Percentiles rank a stretch among this genome's conserved stretches.
These are phyloP conservation scores for Tulasnella sp. DNA, from an alignment of 768 basidiomycete species.

Conservation along the genomic window DNA sequence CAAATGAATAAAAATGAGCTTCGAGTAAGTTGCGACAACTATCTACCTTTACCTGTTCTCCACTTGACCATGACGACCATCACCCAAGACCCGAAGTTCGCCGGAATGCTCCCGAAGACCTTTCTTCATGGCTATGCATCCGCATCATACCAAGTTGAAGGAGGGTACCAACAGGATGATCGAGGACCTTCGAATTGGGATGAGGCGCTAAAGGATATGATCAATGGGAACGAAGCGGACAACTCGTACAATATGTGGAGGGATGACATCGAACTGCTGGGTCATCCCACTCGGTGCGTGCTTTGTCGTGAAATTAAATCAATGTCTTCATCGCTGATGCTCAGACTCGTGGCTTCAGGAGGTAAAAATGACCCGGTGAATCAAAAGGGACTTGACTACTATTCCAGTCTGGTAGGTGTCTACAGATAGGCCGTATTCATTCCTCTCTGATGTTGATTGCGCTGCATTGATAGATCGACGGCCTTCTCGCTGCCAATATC, in stretches of 20 bases:
- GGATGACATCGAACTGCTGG: conserved; percentile 50
- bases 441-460: too few species aligned
- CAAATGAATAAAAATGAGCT: too few species aligned
- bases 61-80: too few species aligned
- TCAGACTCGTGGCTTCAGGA: conserved; percentile 20
- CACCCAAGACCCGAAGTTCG: too few species aligned
- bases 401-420: conserved; percentile 52
- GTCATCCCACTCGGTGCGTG: conserved; percentile 50
- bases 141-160: conserved; percentile 56
- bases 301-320: too few species aligned
- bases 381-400: conserved; percentile 55
- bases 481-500: conserved; percentile 21
- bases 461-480: conserved; percentile 23
- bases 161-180: conserved; percentile 45
- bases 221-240: conserved; percentile 55
- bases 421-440: conserved; percentile 33
- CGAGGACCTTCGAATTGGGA: conserved; percentile 67
- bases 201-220: conserved; percentile 37
- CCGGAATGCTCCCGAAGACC: too few species aligned
- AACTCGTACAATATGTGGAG: conserved; percentile 59
- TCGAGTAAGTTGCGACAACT: too few species aligned
- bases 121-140: too few species aligned
- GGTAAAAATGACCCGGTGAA: conserved; percentile 65
- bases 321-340: too few species aligned
- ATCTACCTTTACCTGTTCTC: too few species aligned